These are phyloP conservation scores for Ceratocystis variospora DNA, from an alignment of 2,329 filamentous ascomycete genomes.

Conservation along the genomic window DNA sequence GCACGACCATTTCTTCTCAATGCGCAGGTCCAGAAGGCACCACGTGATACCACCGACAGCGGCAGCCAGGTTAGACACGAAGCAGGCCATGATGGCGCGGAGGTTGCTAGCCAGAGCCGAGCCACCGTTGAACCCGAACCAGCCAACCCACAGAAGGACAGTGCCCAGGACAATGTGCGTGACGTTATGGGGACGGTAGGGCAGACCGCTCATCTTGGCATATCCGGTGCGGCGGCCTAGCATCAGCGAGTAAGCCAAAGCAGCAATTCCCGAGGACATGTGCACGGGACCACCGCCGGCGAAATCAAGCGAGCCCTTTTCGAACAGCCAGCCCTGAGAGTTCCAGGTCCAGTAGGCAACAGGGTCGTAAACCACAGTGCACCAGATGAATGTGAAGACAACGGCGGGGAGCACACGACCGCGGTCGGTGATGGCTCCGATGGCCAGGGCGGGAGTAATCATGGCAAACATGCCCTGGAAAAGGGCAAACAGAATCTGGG, in stretches of 20 bases:
- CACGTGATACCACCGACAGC: constrained; percentile 69
- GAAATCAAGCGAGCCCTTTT: constrained; percentile 57
- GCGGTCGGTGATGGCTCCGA: constrained; percentile 47
- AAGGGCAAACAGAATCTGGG: constrained; percentile 70
- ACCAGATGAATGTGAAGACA: constrained; percentile 57
- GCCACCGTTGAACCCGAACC: constrained; percentile 94
- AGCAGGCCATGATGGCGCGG: constrained; percentile 76
- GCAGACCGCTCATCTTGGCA: constrained; percentile 45
- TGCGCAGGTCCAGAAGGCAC: constrained; percentile 74
- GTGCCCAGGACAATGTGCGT: constrained; percentile 62
- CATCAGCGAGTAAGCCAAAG: constrained; percentile 60
- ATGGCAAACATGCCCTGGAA: constrained; percentile 84
- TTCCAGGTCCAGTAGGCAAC: constrained; percentile 73
- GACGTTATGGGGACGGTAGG: constrained; percentile 59
- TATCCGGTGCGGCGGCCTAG: constrained; percentile 55
- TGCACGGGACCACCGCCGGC: constrained; percentile 64
- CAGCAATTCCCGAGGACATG: constrained; percentile 57
- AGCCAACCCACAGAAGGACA: constrained; percentile 76
- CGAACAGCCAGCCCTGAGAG: constrained; percentile 54
- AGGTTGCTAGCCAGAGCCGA: constrained; percentile 69
- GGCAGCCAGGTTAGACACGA: constrained; percentile 78
- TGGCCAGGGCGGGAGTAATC: constrained; percentile 55
- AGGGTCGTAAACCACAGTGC: constrained; percentile 57
- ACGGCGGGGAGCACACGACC: constrained; percentile 47
- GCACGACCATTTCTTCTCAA: constrained; percentile 89